These are phyloP conservation scores for Niveomyces coronatus DNA, from an alignment of 2,329 filamentous ascomycete species.

Conservation along the genomic window DNA sequence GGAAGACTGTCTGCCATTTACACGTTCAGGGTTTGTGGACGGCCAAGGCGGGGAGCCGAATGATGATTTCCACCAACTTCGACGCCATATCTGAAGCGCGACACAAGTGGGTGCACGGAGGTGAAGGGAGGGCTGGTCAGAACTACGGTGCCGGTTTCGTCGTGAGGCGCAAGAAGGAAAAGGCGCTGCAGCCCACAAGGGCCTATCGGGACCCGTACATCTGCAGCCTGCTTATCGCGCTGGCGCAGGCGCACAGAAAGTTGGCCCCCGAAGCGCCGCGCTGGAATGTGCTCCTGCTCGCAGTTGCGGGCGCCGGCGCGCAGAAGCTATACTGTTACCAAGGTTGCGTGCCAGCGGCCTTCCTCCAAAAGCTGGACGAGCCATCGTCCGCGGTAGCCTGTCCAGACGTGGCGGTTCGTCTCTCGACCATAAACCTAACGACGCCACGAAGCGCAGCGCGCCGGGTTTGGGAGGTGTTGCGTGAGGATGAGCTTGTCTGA, in stretches of 20 bases:
- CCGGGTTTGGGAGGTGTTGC: neutral
- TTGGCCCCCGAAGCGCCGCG: neutral
- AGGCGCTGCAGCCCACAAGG: neutral
- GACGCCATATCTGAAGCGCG: neutral
- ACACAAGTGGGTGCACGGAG: constrained; percentile 2
- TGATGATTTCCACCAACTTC: constrained; percentile 3
- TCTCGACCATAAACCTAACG: neutral
- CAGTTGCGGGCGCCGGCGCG: neutral
- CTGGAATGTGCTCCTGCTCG: constrained; percentile 2
- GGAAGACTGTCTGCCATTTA: neutral
- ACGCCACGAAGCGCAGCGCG: neutral
- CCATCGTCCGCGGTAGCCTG: neutral
- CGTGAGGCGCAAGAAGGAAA: constrained; percentile 2
- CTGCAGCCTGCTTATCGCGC: constrained; percentile 1
- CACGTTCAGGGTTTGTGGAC: neutral
- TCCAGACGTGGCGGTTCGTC: neutral
- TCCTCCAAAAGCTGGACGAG: constrained; percentile 2
- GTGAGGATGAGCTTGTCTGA: neutral
- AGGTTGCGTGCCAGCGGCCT: neutral
- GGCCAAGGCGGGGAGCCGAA: neutral
- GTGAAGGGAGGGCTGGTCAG: neutral
- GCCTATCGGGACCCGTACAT: constrained; percentile 3
- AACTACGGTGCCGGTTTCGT: neutral
- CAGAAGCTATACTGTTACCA: constrained; percentile 1
- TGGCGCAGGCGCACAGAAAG: neutral